Evolutionary conservation across 305 asterid species (phyloP), one percentile per base, ranked within the genome.

Genomic region (Galium porrigens): DNA sequence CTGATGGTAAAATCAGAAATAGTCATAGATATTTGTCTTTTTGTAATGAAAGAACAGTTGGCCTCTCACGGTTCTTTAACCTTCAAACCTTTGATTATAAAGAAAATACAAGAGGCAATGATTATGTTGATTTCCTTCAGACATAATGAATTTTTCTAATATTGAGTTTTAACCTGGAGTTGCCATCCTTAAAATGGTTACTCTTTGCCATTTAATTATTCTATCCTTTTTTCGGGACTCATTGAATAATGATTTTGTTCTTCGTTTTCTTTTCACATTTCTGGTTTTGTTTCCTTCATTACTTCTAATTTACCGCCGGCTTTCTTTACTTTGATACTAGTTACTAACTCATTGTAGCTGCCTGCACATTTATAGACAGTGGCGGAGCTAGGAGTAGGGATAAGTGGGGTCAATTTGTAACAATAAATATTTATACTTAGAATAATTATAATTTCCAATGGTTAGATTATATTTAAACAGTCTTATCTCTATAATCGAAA

Each of bases 321-420:
- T n/a, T 6, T 36, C 60, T 58, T 49, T 29, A 17, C n/a, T 41
- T 44, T 65, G 52, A 63, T 32, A 14, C 48, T 41, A 41, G 57
- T 66, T 65, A 30, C 60, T 58, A 17, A 52, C 52, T 68, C 68
- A 44, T 68, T 46, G 72, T 37, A 42, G n/a, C 15, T 22, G 22
- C 58, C 15, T 27, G 29, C 54, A 62, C 32, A 63, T 58, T 48
- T 73, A 58, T 17, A 6, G 29, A 17, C 15, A 39, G 46, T 41
- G 48, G 48, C 9, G n/a, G 48, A 41, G 3, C 14, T 41, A 41
- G 12, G 9, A 41, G 48, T 41, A 41, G 4, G 48, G 3, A 9
- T 41, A 41, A 41, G 48, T 41, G 48, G 46, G 48, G 48, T 41
- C 48, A 41, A 41, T 41, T 41, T 41, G 5, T 11, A 9, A 8